These are phyloP conservation scores for Rhexocercosporidium sp. DNA, from an alignment of 2,329 filamentous ascomycete species.

Conservation along the genomic window DNA sequence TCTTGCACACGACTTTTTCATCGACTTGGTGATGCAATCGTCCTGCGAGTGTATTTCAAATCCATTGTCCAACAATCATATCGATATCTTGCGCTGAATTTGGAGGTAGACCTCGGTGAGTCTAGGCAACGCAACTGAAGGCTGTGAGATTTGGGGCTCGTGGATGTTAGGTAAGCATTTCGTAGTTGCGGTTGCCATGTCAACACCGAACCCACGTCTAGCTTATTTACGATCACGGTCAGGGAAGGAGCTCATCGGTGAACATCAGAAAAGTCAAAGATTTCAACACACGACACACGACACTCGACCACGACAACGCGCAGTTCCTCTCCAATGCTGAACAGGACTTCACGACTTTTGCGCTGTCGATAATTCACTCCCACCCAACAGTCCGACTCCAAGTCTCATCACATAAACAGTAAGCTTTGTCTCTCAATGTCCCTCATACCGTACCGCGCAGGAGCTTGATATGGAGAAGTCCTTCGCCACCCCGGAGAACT, in stretches of 20 bases:
- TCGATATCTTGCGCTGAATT: neutral
- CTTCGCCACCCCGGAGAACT: neutral
- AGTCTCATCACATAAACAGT: conserved; percentile 11
- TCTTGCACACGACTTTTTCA: neutral
- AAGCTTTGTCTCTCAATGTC: conserved; percentile 12
- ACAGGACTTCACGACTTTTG: neutral
- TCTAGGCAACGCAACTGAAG: conserved; percentile 1
- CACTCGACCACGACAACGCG: neutral
- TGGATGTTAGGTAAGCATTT: conserved; percentile 10
- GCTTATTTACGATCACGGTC: conserved; percentile 16
- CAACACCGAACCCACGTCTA: conserved; percentile 11
- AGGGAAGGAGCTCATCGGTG: neutral
- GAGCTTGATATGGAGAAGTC: conserved; percentile 3
- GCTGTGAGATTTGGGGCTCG: neutral
- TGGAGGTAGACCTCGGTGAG: neutral
- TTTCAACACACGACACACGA: neutral
- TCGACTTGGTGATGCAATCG: conserved; percentile 6
- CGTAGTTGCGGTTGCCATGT: conserved; percentile 11
- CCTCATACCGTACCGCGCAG: neutral
- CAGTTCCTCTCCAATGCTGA: conserved; percentile 3
- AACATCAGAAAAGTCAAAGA: neutral
- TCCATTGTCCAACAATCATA: conserved; percentile 11
- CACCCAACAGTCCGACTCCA: neutral
- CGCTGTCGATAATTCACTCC: neutral
- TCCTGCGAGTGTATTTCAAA: conserved; percentile 9